Percentiles rank a stretch among this genome's conserved stretches.
Evolutionary conservation across 2,329 filamentous ascomycete genomes (phyloP).

Genomic region (Claviceps arundinis): DNA sequence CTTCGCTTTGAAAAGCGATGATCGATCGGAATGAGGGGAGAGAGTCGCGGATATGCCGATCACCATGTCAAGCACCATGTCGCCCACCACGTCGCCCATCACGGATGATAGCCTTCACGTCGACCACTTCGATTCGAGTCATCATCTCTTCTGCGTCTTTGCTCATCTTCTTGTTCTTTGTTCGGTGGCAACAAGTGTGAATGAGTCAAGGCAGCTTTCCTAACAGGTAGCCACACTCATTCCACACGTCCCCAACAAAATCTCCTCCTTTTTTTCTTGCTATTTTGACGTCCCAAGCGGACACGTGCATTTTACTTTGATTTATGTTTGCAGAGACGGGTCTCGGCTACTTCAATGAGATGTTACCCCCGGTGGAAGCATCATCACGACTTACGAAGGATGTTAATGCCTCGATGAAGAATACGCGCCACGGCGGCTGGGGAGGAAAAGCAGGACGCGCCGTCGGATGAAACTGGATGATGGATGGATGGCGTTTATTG

Average conservation of each 20-base stretch:
- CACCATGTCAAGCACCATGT: too few relatives aligned
- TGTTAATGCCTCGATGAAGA: neutral
- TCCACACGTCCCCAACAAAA: neutral
- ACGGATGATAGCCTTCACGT: too few relatives aligned
- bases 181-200: too few relatives aligned
- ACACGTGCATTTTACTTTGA: neutral
- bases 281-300: neutral
- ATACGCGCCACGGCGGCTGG: neutral
- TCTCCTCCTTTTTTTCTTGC: neutral
- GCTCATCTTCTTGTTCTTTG: neutral
- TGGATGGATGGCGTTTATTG: neutral
- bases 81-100: too few relatives aligned
- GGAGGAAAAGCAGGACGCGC: neutral
- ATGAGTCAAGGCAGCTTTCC: too few relatives aligned
- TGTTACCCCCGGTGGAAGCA: neutral
- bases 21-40: too few relatives aligned
- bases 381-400: neutral
- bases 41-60: too few relatives aligned
- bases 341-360: neutral
- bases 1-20: too few relatives aligned
- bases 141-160: neutral
- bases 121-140: too few relatives aligned
- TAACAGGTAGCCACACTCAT: neutral
- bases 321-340: neutral
- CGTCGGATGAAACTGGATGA: neutral